Evolutionary conservation across 306 rosid genomes (phyloP).

Genomic region (Medicago lupulina): DNA sequence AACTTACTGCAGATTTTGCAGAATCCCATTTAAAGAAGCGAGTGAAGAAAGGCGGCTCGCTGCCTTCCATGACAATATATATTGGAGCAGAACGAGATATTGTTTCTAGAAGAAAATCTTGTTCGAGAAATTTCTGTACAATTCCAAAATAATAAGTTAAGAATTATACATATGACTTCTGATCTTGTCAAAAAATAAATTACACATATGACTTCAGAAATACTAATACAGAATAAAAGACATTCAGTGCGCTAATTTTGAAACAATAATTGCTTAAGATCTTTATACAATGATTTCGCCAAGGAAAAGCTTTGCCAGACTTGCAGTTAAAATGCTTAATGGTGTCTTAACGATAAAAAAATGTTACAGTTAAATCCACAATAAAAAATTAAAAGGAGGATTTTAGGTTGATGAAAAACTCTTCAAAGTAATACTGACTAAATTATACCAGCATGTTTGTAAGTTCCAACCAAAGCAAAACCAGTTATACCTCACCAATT

Average conservation of each 20-base stretch:
- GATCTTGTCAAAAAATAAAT: no score
- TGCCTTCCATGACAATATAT: constrained; percentile 82
- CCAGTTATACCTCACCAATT: constrained; percentile 86
- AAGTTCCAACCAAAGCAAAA: constrained; percentile 45
- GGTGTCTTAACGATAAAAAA: constrained; percentile 27
- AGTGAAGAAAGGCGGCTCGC: constrained; percentile 97
- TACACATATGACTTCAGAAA: constrained; percentile 31
- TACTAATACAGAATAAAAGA: constrained; percentile 19
- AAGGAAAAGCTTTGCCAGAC: background rate
- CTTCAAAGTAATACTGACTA: constrained; percentile 26
- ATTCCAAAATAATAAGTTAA: constrained; percentile 41
- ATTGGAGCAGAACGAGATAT: constrained; percentile 80
- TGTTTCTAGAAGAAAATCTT: constrained; percentile 79
- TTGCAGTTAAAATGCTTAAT: constrained; percentile 14
- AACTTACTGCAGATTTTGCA: constrained; percentile 79
- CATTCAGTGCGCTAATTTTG: constrained; percentile 7
- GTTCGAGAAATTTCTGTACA: constrained; percentile 86
- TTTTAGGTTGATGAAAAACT: background rate
- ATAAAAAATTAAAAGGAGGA: background rate
- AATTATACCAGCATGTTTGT: constrained; percentile 23
- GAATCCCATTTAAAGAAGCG: constrained; percentile 95
- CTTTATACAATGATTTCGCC: constrained; percentile 7
- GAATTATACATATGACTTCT: constrained; percentile 26
- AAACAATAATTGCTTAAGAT: background rate
- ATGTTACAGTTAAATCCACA: constrained; percentile 23